Conservation (phyloP, 768 basidiomycete species). For the Amanita pseudoporphyria region DNA sequence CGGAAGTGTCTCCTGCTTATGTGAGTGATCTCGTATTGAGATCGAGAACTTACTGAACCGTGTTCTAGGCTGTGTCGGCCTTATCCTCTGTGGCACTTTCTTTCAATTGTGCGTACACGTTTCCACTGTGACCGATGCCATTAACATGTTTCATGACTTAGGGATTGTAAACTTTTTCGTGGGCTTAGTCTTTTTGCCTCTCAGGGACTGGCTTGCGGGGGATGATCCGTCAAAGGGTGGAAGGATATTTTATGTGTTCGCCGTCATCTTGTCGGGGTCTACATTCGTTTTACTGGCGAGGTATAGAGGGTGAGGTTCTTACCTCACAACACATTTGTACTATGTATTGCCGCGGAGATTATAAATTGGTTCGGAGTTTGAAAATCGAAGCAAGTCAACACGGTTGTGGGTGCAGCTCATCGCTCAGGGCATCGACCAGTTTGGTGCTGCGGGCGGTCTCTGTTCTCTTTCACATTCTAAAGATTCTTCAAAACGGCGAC, state of each 20-base stretch:
- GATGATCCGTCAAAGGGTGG: conserved; percentile 60
- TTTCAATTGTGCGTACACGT: conserved; percentile 40
- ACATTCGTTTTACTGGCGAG: conserved; percentile 27
- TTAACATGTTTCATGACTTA: conserved; percentile 17
- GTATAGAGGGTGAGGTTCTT: conserved; percentile 24
- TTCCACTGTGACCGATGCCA: conserved; percentile 1
- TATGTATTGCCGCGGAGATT: conserved; percentile 4
- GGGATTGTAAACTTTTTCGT: conserved; percentile 85
- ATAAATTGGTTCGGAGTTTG: conserved; percentile 24
- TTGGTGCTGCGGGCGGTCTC: conserved; percentile 34
- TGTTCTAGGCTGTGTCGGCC: conserved; percentile 62
- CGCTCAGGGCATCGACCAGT: conserved; percentile 32
- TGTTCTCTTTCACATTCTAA: conserved; percentile 25
- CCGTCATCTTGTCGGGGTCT: conserved; percentile 37
- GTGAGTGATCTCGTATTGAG: conserved; percentile 30
- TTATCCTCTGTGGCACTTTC: conserved; percentile 70
- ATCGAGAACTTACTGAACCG: neutral
- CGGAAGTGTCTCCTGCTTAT: conserved; percentile 77
- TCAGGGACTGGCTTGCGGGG: conserved; percentile 64
- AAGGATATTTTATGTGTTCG: conserved; percentile 86
- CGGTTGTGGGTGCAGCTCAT: conserved; percentile 18
- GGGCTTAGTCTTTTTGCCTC: conserved; percentile 75
- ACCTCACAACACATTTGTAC: neutral
- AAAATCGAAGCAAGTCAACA: conserved; percentile 11
- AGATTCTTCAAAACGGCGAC: conserved; percentile 58